Conservation (phyloP, 1,284 basidiomycete species). For the Sporisorium iseilematis-ciliati region DNA sequence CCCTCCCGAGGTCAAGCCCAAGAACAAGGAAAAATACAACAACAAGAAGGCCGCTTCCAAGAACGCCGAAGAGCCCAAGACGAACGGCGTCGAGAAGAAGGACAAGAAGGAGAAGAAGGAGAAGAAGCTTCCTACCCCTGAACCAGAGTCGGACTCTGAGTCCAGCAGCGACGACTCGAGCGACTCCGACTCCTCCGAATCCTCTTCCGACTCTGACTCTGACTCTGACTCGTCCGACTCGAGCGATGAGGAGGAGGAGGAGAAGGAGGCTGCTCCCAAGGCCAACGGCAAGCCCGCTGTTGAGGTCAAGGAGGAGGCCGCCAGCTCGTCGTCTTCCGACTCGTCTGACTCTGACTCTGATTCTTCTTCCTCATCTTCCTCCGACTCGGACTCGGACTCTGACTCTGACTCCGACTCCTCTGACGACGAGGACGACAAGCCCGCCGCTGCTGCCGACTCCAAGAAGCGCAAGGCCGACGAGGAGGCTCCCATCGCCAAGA, state of each 20-base stretch:
- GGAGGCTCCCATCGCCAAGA: constrained; percentile 79
- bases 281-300: constrained; percentile 48
- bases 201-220: constrained; percentile 24
- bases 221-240: constrained; percentile 24
- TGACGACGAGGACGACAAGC: constrained; percentile 66
- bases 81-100: constrained; percentile 54
- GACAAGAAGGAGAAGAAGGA: constrained; percentile 54
- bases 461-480: constrained; percentile 88
- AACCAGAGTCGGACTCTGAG: constrained; percentile 34
- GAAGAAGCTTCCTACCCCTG: constrained; percentile 56
- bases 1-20: not conserved
- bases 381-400: constrained; percentile 33
- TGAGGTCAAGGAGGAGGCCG: constrained; percentile 1
- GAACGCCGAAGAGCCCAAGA: constrained; percentile 35
- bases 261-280: constrained; percentile 35
- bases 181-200: constrained; percentile 18
- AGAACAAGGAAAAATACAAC: constrained; percentile 36
- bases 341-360: constrained; percentile 25
- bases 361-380: constrained; percentile 25
- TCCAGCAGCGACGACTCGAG: constrained; percentile 17
- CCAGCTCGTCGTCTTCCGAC: constrained; percentile 37
- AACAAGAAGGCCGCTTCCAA: constrained; percentile 34
- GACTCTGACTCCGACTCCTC: constrained; percentile 48
- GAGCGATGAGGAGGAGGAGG: constrained; percentile 33
- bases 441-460: constrained; percentile 61